Conservation (phyloP, 768 basidiomycete species). For the Hygrocybe punicea region DNA sequence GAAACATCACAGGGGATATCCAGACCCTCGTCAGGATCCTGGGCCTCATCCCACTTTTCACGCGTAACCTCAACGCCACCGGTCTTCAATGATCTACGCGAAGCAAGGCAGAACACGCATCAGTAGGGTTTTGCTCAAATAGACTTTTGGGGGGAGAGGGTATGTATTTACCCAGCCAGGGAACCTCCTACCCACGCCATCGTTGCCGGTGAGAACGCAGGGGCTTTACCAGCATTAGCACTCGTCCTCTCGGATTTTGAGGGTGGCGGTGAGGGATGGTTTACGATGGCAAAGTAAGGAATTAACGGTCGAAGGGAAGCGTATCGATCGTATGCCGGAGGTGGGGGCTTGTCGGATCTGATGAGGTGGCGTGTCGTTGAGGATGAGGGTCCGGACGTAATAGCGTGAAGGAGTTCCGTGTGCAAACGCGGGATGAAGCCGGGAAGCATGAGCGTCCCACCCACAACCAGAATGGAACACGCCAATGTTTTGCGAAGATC, state of each 20-base stretch:
- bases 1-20: conserved; percentile 36
- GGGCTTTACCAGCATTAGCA: conserved; percentile 76
- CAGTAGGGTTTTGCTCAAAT: background rate
- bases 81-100: conserved; percentile 74
- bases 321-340: conserved; percentile 69
- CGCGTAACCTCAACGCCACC: conserved; percentile 78
- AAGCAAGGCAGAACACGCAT: conserved; percentile 5
- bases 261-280: conserved; percentile 68
- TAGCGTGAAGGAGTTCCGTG: conserved; percentile 62
- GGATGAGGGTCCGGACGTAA: conserved; percentile 39
- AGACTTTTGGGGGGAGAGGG: background rate
- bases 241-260: conserved; percentile 49
- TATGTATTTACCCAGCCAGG: conserved; percentile 70
- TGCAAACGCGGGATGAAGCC: conserved; percentile 92
- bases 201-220: conserved; percentile 77
- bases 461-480: conserved; percentile 79
- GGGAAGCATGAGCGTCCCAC: conserved; percentile 88
- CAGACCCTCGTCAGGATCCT: conserved; percentile 43
- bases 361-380: conserved; percentile 34
- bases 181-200: conserved; percentile 94
- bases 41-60: conserved; percentile 82
- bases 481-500: conserved; percentile 85
- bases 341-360: conserved; percentile 38
- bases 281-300: conserved; percentile 75
- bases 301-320: conserved; percentile 66